A percentile compares a stretch with the other conserved stretches of the same genome.
phyloP scores from a whole-genome alignment of 805 yeast genomes.

The Ogataea paraovalis region DNA sequence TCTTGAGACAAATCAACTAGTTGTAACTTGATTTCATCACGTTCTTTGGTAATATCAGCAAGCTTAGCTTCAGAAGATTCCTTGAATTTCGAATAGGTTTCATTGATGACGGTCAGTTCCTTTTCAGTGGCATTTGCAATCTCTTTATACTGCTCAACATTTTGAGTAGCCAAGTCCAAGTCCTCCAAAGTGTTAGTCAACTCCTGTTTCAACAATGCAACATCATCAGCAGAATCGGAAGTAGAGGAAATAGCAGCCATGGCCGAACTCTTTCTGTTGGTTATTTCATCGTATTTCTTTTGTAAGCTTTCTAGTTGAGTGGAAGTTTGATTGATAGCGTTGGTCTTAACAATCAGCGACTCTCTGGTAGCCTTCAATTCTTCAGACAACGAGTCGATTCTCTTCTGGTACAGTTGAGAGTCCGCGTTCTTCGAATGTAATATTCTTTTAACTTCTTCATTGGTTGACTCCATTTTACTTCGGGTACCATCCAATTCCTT shows the following conservation, averaged over 20 bases:
- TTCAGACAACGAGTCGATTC: conserved; percentile 50
- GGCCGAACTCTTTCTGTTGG: conserved; percentile 26
- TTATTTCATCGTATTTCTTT: conserved; percentile 27
- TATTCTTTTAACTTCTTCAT: conserved; percentile 48
- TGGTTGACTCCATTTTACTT: conserved; percentile 42
- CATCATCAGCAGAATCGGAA: conserved; percentile 20
- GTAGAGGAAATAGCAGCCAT: conserved; percentile 24
- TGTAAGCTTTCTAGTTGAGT: conserved; percentile 34
- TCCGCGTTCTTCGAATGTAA: conserved; percentile 55
- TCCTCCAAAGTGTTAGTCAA: conserved; percentile 44
- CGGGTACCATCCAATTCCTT: conserved; percentile 41
- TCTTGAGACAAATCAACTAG: conserved; percentile 10
- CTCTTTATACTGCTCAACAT: conserved; percentile 55
- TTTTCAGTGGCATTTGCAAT: conserved; percentile 65
- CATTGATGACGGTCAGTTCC: conserved; percentile 52
- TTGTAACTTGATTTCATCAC: conserved; percentile 11
- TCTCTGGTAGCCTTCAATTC: conserved; percentile 41
- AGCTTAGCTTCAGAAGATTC: conserved; percentile 23
- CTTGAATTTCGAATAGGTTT: conserved; percentile 48
- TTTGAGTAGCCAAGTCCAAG: conserved; percentile 52
- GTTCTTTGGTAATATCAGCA: conserved; percentile 6
- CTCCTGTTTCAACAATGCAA: conserved; percentile 27
- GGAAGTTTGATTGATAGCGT: conserved; percentile 36
- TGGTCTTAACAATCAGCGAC: conserved; percentile 39
- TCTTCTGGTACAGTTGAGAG: conserved; percentile 52